Percentiles rank a stretch among this genome's conserved stretches.
phyloP scores from a whole-genome alignment of 192 early-diverging fungal genomes.

The Geranomyces michiganensis region DNA sequence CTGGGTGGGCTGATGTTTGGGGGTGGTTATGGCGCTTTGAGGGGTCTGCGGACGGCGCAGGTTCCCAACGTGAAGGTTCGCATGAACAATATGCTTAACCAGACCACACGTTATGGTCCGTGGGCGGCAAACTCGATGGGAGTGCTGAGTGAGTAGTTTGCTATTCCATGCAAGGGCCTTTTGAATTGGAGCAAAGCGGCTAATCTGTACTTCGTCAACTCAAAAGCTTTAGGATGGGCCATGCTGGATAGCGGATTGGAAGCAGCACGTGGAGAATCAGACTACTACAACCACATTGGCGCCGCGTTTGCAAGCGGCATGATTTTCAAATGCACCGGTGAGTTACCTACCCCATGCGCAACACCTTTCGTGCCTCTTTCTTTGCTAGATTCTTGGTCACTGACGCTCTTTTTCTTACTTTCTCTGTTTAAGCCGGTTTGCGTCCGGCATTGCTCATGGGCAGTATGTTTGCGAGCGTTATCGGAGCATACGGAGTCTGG shows the following conservation, averaged over 20 bases:
- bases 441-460: constrained; percentile 58
- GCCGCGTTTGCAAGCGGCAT: constrained; percentile 58
- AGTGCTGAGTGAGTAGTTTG: constrained; percentile 52
- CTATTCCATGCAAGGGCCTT: too few relatives aligned
- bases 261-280: constrained; percentile 40
- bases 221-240: constrained; percentile 57
- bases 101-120: constrained; percentile 16
- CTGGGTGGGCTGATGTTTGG: constrained; percentile 45
- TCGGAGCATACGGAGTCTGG: constrained; percentile 45
- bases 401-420: background rate
- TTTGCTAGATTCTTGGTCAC: background rate
- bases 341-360: too few relatives aligned
- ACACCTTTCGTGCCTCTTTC: too few relatives aligned
- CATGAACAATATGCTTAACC: constrained; percentile 53
- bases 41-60: constrained; percentile 54
- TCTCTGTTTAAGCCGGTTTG: constrained; percentile 43
- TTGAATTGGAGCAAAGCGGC: too few relatives aligned
- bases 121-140: constrained; percentile 56
- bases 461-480: constrained; percentile 43
- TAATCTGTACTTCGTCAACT: background rate
- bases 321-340: constrained; percentile 62
- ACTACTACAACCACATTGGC: constrained; percentile 57
- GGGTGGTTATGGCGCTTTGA: constrained; percentile 50
- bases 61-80: constrained; percentile 51
- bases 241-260: constrained; percentile 45